Percentiles rank a stretch among this genome's conserved stretches.
Conservation (phyloP, 2,329 filamentous ascomycete species). For the Exophiala sideris region DNA sequence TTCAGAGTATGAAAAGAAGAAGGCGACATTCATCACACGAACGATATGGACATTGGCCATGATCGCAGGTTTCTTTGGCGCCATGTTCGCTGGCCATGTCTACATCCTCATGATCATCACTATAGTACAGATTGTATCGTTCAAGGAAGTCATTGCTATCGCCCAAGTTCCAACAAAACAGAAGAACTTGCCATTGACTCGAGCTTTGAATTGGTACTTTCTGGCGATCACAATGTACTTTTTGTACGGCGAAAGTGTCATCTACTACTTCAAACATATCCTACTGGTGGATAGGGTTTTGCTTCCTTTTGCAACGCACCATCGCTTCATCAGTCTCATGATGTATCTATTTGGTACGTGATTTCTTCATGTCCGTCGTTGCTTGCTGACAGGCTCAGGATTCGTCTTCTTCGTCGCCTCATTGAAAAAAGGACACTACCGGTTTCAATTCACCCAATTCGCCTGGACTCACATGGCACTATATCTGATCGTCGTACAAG, state of each 20-base stretch:
- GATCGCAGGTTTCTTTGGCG: conserved; percentile 87
- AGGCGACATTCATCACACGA: conserved; percentile 92
- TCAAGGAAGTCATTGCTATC: conserved; percentile 99
- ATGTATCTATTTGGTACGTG: conserved; percentile 89
- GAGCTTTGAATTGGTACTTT: conserved; percentile 98
- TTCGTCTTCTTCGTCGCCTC: conserved; percentile 98
- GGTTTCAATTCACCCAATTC: conserved; percentile 98
- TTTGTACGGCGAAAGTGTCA: conserved; percentile 95
- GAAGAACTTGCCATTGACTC: conserved; percentile 86
- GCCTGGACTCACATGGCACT: conserved; percentile 99
- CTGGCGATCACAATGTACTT: conserved; percentile 99
- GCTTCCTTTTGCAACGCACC: conserved; percentile 90
- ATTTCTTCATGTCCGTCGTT: background rate
- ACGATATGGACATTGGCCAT: conserved; percentile 98
- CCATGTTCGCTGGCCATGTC: conserved; percentile 93
- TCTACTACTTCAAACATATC: conserved; percentile 99
- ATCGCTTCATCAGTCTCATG: conserved; percentile 97
- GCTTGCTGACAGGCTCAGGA: conserved; percentile 51
- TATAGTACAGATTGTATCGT: conserved; percentile 90
- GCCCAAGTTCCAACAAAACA: conserved; percentile 90
- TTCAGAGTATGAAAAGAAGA: conserved; percentile 95
- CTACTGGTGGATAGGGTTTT: conserved; percentile 91
- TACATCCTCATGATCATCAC: conserved; percentile 95
- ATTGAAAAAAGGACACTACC: conserved; percentile 91
- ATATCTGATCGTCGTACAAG: conserved; percentile 94